A percentile compares a stretch with the other conserved stretches of the same genome.
Conservation (phyloP, 441 rosid species). For the Pelargonium citronellum region DNA sequence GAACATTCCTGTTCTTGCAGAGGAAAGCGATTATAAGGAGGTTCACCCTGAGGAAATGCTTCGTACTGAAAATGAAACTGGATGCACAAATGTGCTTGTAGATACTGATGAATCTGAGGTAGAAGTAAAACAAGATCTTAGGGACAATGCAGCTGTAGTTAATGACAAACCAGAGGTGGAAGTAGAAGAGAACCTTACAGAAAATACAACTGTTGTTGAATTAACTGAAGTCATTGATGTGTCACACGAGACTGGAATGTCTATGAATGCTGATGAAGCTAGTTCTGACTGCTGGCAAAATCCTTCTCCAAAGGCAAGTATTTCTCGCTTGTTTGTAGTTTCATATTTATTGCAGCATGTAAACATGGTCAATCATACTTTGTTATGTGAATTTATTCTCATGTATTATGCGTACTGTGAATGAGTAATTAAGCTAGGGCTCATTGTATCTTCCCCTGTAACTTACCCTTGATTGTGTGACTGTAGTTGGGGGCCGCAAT, state of each 20-base stretch:
- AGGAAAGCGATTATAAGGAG: conserved; percentile 21
- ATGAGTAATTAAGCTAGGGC: neutral
- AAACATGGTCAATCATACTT: neutral
- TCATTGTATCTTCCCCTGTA: conserved; percentile 1
- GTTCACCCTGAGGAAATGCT: conserved; percentile 11
- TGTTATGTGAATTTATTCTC: too few relatives aligned
- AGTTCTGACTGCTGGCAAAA: conserved; percentile 12
- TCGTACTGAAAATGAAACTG: too few relatives aligned
- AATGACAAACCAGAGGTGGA: too few relatives aligned
- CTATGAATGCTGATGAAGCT: conserved; percentile 13
- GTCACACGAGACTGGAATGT: conserved; percentile 15
- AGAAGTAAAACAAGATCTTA: conserved; percentile 17
- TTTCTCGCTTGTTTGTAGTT: conserved; percentile 7
- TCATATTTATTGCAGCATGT: neutral
- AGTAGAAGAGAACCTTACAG: too few relatives aligned
- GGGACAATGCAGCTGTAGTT: conserved; percentile 9
- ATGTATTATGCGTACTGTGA: too few relatives aligned
- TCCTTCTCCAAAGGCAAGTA: conserved; percentile 35
- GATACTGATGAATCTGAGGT: conserved; percentile 18
- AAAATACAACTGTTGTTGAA: conserved; percentile 11
- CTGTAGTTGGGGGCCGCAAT: conserved; percentile 25
- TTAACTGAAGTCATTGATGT: conserved; percentile 20
- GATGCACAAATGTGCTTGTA: neutral
- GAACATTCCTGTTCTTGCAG: conserved; percentile 19
- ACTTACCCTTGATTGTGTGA: neutral